These are phyloP conservation scores for Leishmania major DNA, from an alignment of 208 protist species.

Conservation along the genomic window DNA sequence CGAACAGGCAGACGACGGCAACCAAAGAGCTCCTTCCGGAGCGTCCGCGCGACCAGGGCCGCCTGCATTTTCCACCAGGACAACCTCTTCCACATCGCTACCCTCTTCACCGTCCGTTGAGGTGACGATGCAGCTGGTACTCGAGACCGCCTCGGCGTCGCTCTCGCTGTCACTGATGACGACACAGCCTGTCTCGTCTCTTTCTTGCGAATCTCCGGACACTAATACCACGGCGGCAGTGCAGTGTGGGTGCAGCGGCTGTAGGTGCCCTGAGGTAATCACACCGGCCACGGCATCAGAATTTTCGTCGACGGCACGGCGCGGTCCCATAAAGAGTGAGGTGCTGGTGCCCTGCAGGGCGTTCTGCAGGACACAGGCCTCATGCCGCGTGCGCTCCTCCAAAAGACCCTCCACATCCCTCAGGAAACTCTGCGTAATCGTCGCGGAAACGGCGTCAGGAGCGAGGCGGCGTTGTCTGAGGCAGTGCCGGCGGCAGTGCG, in stretches of 20 bases:
- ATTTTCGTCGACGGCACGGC: constrained; percentile 27
- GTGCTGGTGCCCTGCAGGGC: constrained; percentile 58
- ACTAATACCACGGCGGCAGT: background rate
- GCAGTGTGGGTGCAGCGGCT: background rate
- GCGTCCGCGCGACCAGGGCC: background rate
- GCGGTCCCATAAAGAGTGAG: constrained; percentile 85
- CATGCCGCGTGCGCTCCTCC: constrained; percentile 37
- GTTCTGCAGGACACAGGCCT: constrained; percentile 60
- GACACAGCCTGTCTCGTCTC: background rate
- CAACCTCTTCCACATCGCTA: constrained; percentile 16
- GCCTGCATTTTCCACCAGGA: constrained; percentile 7
- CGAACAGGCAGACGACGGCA: background rate
- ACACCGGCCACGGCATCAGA: background rate
- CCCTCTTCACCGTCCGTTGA: constrained; percentile 6
- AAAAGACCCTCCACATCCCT: constrained; percentile 50
- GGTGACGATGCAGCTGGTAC: background rate
- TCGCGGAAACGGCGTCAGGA: constrained; percentile 52
- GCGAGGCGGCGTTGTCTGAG: constrained; percentile 20
- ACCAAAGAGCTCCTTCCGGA: background rate
- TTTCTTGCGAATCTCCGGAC: background rate
- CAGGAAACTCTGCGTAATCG: constrained; percentile 57
- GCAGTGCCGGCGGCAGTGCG: background rate
- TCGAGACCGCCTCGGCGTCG: background rate
- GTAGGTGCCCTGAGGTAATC: background rate
- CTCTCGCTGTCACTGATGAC: constrained; percentile 8